Evolutionary conservation across 805 yeast species (phyloP), one percentile per base, ranked within the genome.

Genomic region (Lipomyces sp.): DNA sequence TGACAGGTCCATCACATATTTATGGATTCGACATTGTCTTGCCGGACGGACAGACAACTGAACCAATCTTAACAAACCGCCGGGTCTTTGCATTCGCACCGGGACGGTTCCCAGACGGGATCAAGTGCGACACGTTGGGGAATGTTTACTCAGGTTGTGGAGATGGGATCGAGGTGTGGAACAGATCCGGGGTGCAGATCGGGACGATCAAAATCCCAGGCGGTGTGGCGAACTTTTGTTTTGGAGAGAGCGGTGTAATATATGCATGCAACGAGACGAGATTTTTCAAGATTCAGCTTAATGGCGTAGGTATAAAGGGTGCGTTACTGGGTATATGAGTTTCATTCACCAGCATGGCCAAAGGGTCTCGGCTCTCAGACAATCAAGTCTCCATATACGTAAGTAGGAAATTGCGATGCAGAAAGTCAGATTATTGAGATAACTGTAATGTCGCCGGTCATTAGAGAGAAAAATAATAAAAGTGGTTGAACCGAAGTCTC

Each of bases 91-190:
- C 76, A 11, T 73, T 60, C 57, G 63, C 71, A 3, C 73, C 66
- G 39, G 48, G 62, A 11, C 73, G 70, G 7, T 73, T 69, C 24
- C 76, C 76, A 0, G 76, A 73, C 59, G 76, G 76, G 8, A 72
- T 73, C 60, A 73, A 73, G 63, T 60, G 58, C 54, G 76, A 73
- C 53, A 55, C 61, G 4, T 48, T 33, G 2, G 75, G 74, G 10
- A 73, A 73, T 54, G 74, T 73, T 15, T 73, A 71, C 59, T 61
- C 74, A n/a, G 76, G 75, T 2, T 73, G 75, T 61, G 53, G 50
- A 24, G 76, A 73, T 53, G 76, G 76, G 5, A 60, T 73, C 6
- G 71, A 71, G 33, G 73, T 73, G 10, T 73, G 75, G 76, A 67
- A 72, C 61, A 10, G 39, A 4, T 70, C 65, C 30, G 76, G 76